Evolutionary conservation across 257 asterid species (phyloP).

Genomic region (Solanum medicagineum): DNA sequence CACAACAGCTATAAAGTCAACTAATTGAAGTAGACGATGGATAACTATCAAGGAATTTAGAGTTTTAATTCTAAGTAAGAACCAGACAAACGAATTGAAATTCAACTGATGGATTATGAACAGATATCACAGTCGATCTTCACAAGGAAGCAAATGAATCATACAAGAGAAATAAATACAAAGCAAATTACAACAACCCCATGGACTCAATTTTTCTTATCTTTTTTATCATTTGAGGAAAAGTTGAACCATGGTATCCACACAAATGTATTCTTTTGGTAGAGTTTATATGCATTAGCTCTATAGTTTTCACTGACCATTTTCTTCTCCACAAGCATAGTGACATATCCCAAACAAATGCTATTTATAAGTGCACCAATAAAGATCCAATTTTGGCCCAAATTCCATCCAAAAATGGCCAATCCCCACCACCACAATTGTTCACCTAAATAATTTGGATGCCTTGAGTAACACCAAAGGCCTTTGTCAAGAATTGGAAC

Average conservation of each 20-base stretch:
- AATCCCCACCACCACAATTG: constrained; percentile 99
- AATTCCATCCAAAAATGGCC: constrained; percentile 54
- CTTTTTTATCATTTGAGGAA: constrained; percentile 17
- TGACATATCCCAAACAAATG: constrained; percentile 72
- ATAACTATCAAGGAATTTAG: background rate
- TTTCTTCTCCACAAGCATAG: constrained; percentile 65
- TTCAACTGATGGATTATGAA: background rate
- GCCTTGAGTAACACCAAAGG: constrained; percentile 70
- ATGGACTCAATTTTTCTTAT: constrained; percentile 13
- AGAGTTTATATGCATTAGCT: constrained; percentile 50
- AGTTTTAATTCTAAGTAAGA: background rate
- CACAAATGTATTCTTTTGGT: constrained; percentile 57
- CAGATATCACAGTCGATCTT: background rate
- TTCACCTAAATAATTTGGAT: constrained; percentile 92
- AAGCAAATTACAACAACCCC: background rate
- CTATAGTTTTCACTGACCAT: constrained; percentile 65
- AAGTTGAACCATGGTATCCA: constrained; percentile 82
- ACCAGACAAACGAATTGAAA: background rate
- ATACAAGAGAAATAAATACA: background rate
- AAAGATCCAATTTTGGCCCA: constrained; percentile 45
- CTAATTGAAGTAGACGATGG: background rate
- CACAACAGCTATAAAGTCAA: background rate
- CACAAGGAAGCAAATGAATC: background rate
- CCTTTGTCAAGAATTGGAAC: constrained; percentile 71
- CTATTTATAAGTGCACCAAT: constrained; percentile 63